Evolutionary conservation across 257 asterid species (phyloP).

Genomic region (Solanum chaucha): DNA sequence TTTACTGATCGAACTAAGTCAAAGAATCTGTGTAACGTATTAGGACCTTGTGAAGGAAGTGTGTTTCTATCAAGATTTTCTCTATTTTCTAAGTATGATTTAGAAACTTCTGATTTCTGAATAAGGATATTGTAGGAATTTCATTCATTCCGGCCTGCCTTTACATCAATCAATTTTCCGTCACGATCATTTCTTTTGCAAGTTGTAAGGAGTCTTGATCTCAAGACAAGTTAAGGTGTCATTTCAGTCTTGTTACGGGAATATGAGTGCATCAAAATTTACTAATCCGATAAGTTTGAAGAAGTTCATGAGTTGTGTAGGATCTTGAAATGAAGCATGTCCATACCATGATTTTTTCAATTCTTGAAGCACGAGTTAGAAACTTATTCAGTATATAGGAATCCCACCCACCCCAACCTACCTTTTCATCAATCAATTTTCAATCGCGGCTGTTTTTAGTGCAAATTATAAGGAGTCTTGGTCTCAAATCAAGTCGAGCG

Average conservation of each 20-base stretch:
- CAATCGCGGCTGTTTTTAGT: accelerated
- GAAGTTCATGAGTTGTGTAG: background rate
- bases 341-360: background rate
- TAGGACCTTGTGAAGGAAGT: accelerated
- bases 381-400: background rate
- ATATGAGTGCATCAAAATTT: background rate
- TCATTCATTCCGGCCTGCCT: background rate
- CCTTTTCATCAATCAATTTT: background rate
- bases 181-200: accelerated
- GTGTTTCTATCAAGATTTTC: background rate
- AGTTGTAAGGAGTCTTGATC: background rate
- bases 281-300: background rate
- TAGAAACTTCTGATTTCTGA: background rate
- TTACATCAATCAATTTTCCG: background rate
- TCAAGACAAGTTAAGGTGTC: background rate
- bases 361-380: background rate
- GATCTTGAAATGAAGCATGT: background rate
- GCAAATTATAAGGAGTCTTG: background rate
- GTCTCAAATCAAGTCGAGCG: background rate
- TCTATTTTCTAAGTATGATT: background rate
- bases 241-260: background rate
- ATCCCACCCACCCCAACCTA: background rate
- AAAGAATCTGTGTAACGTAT: background rate
- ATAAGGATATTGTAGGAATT: background rate
- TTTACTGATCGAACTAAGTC: background rate